These are phyloP conservation scores for Triangularia verruculosa DNA, from an alignment of 2,329 filamentous ascomycete species.

Conservation along the genomic window DNA sequence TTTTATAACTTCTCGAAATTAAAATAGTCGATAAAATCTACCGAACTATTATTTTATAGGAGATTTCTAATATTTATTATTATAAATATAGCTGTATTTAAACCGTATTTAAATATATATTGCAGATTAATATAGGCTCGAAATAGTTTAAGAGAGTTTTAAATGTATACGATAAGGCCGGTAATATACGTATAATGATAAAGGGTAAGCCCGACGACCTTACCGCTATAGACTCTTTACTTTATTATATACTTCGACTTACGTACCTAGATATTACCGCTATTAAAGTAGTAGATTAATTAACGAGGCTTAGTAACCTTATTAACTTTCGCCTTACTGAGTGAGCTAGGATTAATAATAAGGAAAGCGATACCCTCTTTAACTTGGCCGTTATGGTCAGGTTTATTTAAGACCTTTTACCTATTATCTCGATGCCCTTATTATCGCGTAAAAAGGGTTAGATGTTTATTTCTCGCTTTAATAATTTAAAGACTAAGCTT, in stretches of 20 bases:
- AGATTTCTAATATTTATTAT: constrained; percentile 44
- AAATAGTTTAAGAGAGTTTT: constrained; percentile 44
- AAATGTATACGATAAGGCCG: constrained; percentile 34
- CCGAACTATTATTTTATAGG: constrained; percentile 40
- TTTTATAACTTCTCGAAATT: constrained; percentile 36
- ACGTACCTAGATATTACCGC: constrained; percentile 39
- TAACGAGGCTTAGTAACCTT: constrained; percentile 40
- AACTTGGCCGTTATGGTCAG: constrained; percentile 38
- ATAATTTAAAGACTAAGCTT: constrained; percentile 38
- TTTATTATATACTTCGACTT: constrained; percentile 45
- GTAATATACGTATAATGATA: constrained; percentile 37
- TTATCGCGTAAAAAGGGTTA: constrained; percentile 41
- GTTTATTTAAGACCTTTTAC: constrained; percentile 41
- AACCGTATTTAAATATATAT: constrained; percentile 38
- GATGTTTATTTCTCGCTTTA: constrained; percentile 34
- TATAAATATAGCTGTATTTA: constrained; percentile 42
- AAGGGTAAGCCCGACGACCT: constrained; percentile 41
- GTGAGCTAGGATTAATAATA: constrained; percentile 34
- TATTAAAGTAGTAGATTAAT: constrained; percentile 37
- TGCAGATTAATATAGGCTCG: constrained; percentile 35
- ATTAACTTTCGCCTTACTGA: constrained; percentile 35
- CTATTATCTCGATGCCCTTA: constrained; percentile 36
- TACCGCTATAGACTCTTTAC: constrained; percentile 37
- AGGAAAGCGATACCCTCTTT: constrained; percentile 36
- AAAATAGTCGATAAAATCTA: constrained; percentile 30